phyloP scores from a whole-genome alignment of 2,329 filamentous ascomycete genomes.

The Exserohilum rostratum region DNA sequence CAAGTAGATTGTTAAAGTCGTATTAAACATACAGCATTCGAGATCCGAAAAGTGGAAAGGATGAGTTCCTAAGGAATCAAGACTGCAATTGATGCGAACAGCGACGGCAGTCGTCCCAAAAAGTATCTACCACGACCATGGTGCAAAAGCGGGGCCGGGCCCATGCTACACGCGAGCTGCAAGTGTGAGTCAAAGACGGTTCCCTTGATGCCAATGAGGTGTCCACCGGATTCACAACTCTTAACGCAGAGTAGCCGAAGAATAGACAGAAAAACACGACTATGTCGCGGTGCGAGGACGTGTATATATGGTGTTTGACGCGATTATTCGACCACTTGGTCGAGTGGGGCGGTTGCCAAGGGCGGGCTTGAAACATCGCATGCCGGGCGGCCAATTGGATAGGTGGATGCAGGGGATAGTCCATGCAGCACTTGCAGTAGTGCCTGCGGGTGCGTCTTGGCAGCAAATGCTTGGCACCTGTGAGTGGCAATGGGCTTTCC shows the following conservation, averaged over 20 bases:
- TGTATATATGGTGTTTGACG: constrained; percentile 48
- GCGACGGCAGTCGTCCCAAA: constrained; percentile 34
- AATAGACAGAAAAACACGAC: constrained; percentile 49
- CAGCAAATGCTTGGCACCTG: constrained; percentile 35
- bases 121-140: constrained; percentile 38
- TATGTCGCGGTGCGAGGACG: constrained; percentile 48
- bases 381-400: constrained; percentile 30
- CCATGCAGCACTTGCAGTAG: constrained; percentile 42
- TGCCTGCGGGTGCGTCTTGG: constrained; percentile 25
- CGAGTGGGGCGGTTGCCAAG: constrained; percentile 33
- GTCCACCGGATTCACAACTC: constrained; percentile 22
- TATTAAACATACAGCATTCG: constrained; percentile 28
- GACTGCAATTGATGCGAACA: not conserved
- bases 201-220: constrained; percentile 20
- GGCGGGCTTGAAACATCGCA: constrained; percentile 44
- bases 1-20: constrained; percentile 23
- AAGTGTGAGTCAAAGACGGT: constrained; percentile 51
- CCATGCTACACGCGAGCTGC: constrained; percentile 40
- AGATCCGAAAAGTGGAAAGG: constrained; percentile 16
- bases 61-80: constrained; percentile 31
- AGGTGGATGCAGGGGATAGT: constrained; percentile 14
- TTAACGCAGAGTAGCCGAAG: constrained; percentile 36
- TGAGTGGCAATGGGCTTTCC: constrained; percentile 35
- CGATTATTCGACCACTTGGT: constrained; percentile 44
- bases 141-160: constrained; percentile 24